Conservation (phyloP, 2,329 filamentous ascomycete species). For the Phymatotrichopsis omnivora region DNA sequence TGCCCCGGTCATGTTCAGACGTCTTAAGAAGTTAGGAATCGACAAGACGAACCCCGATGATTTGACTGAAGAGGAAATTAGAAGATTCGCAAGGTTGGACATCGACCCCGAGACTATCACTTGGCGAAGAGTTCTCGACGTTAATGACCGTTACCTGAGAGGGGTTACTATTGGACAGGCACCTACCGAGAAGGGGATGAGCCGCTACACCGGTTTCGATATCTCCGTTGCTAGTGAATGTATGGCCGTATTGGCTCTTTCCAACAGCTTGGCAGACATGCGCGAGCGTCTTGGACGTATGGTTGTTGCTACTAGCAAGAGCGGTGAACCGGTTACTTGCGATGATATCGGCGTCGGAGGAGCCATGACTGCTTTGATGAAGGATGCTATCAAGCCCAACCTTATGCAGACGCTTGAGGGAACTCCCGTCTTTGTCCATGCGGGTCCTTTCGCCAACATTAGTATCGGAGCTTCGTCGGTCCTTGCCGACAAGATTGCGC, state of each 20-base stretch:
- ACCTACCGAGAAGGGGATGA: slow-evolving; percentile 79
- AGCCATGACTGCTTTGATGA: slow-evolving; percentile 88
- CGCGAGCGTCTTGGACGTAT: slow-evolving; percentile 87
- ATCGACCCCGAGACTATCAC: slow-evolving; percentile 97
- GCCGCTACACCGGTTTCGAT: slow-evolving; percentile 85
- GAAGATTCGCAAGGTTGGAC: slow-evolving; percentile 80
- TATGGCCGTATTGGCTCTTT: slow-evolving; percentile 95
- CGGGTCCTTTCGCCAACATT: slow-evolving; percentile 96
- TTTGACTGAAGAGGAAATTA: slow-evolving; percentile 80
- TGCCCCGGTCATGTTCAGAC: slow-evolving; percentile 79
- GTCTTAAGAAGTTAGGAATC: slow-evolving; percentile 91
- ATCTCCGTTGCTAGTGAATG: slow-evolving; percentile 96
- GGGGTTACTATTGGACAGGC: slow-evolving; percentile 82
- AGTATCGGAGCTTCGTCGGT: slow-evolving; percentile 95
- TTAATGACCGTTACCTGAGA: slow-evolving; percentile 90
- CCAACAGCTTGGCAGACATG: slow-evolving; percentile 78
- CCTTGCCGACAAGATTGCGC: slow-evolving; percentile 83
- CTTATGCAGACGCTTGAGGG: slow-evolving; percentile 97
- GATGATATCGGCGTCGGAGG: slow-evolving; percentile 91
- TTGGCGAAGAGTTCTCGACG: slow-evolving; percentile 90
- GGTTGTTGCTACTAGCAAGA: slow-evolving; percentile 81
- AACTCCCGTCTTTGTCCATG: slow-evolving; percentile 94
- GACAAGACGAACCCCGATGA: slow-evolving; percentile 88
- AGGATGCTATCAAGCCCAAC: slow-evolving; percentile 97
- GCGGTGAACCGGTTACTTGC: slow-evolving; percentile 84